phyloP scores from a whole-genome alignment of 306 rosid genomes.

The Glycyrrhiza uralensis region DNA sequence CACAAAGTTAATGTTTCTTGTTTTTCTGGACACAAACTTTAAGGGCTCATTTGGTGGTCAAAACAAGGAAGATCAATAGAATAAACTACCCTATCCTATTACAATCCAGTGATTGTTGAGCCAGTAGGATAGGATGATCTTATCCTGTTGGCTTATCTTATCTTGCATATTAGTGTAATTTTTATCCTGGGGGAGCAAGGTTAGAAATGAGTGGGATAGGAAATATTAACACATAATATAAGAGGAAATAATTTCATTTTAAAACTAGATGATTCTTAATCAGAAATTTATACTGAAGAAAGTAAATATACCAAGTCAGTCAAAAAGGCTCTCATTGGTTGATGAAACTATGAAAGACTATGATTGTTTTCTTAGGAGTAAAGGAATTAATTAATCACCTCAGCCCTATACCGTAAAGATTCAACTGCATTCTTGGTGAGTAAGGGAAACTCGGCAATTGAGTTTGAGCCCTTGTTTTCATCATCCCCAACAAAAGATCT shows the following conservation, averaged over 20 bases:
- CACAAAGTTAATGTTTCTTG: neutral
- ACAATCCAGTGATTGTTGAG: neutral
- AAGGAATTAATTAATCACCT: constrained; percentile 54
- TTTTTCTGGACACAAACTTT: neutral
- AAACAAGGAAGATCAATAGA: neutral
- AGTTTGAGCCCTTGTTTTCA: constrained; percentile 49
- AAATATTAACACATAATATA: neutral
- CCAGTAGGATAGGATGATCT: neutral
- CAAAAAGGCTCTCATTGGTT: neutral
- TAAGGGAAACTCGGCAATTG: constrained; percentile 64
- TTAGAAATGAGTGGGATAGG: neutral
- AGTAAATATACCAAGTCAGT: neutral
- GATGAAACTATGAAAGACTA: neutral
- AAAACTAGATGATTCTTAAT: neutral
- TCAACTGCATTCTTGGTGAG: constrained; percentile 81
- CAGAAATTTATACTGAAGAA: neutral
- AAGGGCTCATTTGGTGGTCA: neutral
- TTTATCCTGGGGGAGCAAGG: neutral
- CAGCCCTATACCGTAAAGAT: constrained; percentile 87
- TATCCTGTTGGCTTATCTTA: neutral
- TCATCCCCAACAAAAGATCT: constrained; percentile 65
- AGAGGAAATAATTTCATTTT: neutral
- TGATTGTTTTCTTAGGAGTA: neutral
- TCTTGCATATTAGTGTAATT: neutral
- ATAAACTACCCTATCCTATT: neutral